A percentile compares a stretch with the other conserved stretches of the same genome.
Conservation (phyloP, 345 rosid genomes). For the Aegle marmelos region DNA sequence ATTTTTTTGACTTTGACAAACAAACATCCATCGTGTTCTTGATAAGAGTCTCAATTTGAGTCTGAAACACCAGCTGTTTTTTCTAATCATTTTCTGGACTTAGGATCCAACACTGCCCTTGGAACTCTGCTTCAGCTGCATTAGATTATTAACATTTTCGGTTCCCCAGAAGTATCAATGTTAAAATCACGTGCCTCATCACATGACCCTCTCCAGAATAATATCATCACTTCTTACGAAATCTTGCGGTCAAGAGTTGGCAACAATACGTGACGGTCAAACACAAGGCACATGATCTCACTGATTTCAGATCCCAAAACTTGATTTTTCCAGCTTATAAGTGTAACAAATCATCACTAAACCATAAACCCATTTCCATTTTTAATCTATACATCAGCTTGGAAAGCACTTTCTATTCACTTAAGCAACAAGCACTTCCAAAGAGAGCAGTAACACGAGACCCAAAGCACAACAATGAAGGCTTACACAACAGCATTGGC, state of each 20-base stretch:
- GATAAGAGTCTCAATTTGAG: not conserved
- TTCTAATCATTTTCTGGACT: not conserved
- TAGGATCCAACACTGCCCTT: slow-evolving; percentile 20
- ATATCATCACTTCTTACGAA: slow-evolving; percentile 2
- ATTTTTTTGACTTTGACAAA: not conserved
- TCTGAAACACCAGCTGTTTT: not conserved
- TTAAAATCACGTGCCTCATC: slow-evolving; percentile 40
- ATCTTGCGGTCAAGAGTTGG: slow-evolving; percentile 18
- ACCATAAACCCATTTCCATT: not conserved
- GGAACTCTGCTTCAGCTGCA: not conserved
- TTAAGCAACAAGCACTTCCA: not conserved
- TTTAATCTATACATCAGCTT: not conserved
- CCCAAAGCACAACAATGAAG: slow-evolving; percentile 35
- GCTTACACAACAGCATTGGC: slow-evolving; percentile 29
- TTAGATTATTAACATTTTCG: slow-evolving; percentile 4
- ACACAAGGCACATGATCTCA: slow-evolving; percentile 51
- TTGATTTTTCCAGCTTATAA: slow-evolving; percentile 10
- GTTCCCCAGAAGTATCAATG: slow-evolving; percentile 18
- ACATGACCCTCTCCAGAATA: slow-evolving; percentile 32
- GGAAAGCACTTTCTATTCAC: not conserved
- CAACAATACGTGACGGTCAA: slow-evolving; percentile 33
- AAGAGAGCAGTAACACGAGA: not conserved
- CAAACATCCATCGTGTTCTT: not conserved
- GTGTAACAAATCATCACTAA: not conserved
- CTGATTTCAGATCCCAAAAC: slow-evolving; percentile 37